phyloP scores from a whole-genome alignment of 2,329 filamentous ascomycete genomes.

The Thelonectria olida region DNA sequence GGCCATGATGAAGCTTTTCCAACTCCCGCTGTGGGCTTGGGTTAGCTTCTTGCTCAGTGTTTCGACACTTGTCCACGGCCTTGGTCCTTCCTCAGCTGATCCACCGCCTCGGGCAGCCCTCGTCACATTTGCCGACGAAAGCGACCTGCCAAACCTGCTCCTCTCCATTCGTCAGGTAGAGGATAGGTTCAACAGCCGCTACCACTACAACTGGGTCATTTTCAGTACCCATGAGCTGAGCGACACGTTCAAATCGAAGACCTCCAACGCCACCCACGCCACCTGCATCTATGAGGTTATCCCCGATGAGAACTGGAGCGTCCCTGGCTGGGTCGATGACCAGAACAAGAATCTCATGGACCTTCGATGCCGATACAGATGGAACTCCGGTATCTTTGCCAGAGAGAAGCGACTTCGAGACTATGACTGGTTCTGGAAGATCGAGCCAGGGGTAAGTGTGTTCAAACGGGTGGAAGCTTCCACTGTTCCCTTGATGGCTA shows the following conservation, averaged over 20 bases:
- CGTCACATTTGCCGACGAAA: constrained; percentile 43
- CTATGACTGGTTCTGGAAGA: constrained; percentile 69
- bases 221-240: constrained; percentile 85
- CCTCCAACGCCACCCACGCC: constrained; percentile 74
- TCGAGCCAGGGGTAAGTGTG: constrained; percentile 66
- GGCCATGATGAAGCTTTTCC: constrained; percentile 19
- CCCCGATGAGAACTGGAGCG: constrained; percentile 79
- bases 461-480: background rate
- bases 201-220: constrained; percentile 89
- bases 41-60: constrained; percentile 33
- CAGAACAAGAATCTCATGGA: constrained; percentile 13
- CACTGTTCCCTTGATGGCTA: constrained; percentile 13
- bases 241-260: constrained; percentile 77
- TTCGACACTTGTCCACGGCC: constrained; percentile 28
- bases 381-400: constrained; percentile 87
- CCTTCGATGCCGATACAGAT: constrained; percentile 79
- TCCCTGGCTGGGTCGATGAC: constrained; percentile 55
- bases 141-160: constrained; percentile 43
- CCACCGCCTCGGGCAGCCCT: constrained; percentile 43
- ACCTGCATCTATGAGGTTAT: constrained; percentile 78
- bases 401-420: constrained; percentile 74
- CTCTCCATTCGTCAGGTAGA: constrained; percentile 64
- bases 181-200: constrained; percentile 75
- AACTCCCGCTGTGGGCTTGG: constrained; percentile 25
- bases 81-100: constrained; percentile 31